Conservation (phyloP, 805 yeast species). For the Yamadazyma phyllophila region DNA sequence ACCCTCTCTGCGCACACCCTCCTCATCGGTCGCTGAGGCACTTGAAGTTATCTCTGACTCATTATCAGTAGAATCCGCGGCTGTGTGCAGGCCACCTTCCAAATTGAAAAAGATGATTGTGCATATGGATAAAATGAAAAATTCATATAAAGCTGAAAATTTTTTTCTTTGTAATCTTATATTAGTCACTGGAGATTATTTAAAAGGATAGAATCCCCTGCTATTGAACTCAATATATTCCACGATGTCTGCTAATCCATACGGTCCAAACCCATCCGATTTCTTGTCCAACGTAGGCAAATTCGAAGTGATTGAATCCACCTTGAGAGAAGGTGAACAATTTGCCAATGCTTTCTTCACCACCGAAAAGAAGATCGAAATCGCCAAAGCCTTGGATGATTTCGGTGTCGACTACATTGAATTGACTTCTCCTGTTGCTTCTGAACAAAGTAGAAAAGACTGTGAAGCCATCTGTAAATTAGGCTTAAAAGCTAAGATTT, state of each 20-base stretch:
- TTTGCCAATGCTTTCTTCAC: slow-evolving; percentile 95
- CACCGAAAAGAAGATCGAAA: slow-evolving; percentile 93
- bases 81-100: not conserved
- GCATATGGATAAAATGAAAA: slow-evolving; percentile 6
- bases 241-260: slow-evolving; percentile 57
- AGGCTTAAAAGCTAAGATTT: slow-evolving; percentile 91
- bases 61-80: slow-evolving; percentile 5
- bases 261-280: slow-evolving; percentile 95
- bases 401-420: slow-evolving; percentile 98
- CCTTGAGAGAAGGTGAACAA: slow-evolving; percentile 97
- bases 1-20: not conserved
- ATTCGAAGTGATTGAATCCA: slow-evolving; percentile 91
- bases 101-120: not conserved
- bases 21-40: slow-evolving; percentile 1
- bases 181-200: slow-evolving; percentile 5
- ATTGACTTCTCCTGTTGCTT: slow-evolving; percentile 95
- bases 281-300: slow-evolving; percentile 82
- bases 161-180: slow-evolving; percentile 1
- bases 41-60: slow-evolving; percentile 10
- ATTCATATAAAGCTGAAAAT: slow-evolving; percentile 5
- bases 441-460: slow-evolving; percentile 87
- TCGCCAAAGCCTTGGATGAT: slow-evolving; percentile 95
- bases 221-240: not conserved
- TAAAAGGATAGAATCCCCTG: not conserved
- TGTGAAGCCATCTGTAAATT: slow-evolving; percentile 98